Evolutionary conservation across 371 early-diverging fungal species (phyloP).

Genomic region (Saksenaea oblongispora): DNA sequence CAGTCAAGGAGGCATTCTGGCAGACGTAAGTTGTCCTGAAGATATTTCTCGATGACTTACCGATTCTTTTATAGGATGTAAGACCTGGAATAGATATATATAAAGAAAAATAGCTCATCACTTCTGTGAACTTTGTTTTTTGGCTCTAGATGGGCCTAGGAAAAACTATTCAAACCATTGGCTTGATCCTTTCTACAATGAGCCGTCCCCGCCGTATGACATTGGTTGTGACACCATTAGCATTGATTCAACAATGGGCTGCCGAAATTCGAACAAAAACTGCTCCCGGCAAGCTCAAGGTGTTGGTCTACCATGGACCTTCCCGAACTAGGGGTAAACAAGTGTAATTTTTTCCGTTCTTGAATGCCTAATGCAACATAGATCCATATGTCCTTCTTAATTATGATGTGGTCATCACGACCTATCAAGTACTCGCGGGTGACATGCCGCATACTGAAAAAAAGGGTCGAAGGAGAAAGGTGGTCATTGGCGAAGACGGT

Average conservation of each 20-base stretch:
- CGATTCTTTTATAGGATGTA: constrained; percentile 25
- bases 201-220: constrained; percentile 36
- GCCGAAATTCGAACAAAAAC: constrained; percentile 61
- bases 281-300: constrained; percentile 39
- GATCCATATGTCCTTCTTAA: constrained; percentile 36
- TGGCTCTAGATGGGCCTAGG: constrained; percentile 78
- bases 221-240: constrained; percentile 66
- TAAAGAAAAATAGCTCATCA: not conserved
- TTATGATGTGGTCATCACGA: constrained; percentile 77
- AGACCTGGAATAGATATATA: not conserved
- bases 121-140: too few species aligned
- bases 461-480: constrained; percentile 4
- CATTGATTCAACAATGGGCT: constrained; percentile 73
- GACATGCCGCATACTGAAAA: constrained; percentile 35
- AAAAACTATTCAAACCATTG: constrained; percentile 88
- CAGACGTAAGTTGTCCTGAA: constrained; percentile 55
- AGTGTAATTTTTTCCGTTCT: not conserved
- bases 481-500: not conserved
- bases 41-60: not conserved
- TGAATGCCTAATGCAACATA: not conserved
- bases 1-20: constrained; percentile 74
- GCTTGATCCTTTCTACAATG: constrained; percentile 58
- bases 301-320: constrained; percentile 65
- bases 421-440: constrained; percentile 64
- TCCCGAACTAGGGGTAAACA: constrained; percentile 37